Base-by-base conservation (phyloP, 805 yeast species). In the Saturnispora saitoi region DNA sequence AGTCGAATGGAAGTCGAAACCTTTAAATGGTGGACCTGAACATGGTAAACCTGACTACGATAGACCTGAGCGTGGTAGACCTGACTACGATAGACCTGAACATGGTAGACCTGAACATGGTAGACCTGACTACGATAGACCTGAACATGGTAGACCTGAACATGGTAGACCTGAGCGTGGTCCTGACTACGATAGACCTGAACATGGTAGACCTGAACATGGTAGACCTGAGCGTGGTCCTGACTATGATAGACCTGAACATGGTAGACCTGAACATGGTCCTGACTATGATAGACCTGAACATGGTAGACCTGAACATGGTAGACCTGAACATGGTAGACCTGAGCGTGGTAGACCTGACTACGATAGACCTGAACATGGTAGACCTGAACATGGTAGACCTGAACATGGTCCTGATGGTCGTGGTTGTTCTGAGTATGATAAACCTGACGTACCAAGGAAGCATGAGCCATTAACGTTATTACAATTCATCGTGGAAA, bases 401-500 rank as follows among this genome's bases (percentile, higher is more conserved):
- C 36, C 36, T 32, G 19, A 4, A 1, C 19, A 32, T n/a, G 19
- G 36, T 32, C 36, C 36, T 32, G 15, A 15, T 31, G 32, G 14
- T 31, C 36, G 19, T 29, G 31, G 31, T 29, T 7, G 31, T 29
- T 11, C 34, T 32, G 15, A 24, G n/a, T 11, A 39, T n/a, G 17
- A 39, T 3, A 14, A 31, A 10, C 37, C 26, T 26, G 36, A 29
- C 22, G 38, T 28, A 12, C 30, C 29, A 29, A 31, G 19, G 14
- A 22, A 15, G 14, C 17, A 26, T n/a, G 14, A 20, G 8, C 4
- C 29, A 12, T 19, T 24, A 31, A 7, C 32, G 56, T 54, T 47
- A 26, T 22, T 19, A 7, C 57, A 61, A 4, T 54, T 67, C 15
- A 53, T 71, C 42, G 55, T 58, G 19, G 50, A 58, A 36, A 63